Conservation (phyloP, 2,329 filamentous ascomycete genomes). For the Diaporthe caulivora region DNA sequence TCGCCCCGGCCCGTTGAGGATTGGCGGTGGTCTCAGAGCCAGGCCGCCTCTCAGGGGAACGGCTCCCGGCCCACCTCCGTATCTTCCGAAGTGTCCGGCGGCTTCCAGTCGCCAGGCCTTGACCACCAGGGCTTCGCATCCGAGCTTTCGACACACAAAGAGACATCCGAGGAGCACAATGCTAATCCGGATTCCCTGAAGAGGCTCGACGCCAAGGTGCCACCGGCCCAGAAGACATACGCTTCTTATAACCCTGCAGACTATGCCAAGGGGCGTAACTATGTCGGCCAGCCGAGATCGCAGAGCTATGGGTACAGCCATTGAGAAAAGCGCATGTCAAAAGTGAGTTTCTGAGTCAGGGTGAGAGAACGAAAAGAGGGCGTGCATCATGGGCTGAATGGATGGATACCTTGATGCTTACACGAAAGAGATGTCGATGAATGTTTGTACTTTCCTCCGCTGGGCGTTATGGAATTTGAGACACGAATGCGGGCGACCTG, state of each 20-base stretch:
- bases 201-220: slow-evolving; percentile 43
- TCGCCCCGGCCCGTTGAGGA: slow-evolving; percentile 47
- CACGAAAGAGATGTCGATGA: background rate
- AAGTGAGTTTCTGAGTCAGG: fast-evolving
- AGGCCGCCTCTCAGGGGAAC: slow-evolving; percentile 43
- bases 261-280: slow-evolving; percentile 46
- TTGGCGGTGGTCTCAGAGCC: slow-evolving; percentile 58
- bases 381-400: background rate
- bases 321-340: background rate
- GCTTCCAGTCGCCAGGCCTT: slow-evolving; percentile 53
- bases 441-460: background rate
- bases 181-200: slow-evolving; percentile 45
- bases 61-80: slow-evolving; percentile 53
- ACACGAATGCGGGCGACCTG: background rate
- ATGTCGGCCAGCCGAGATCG: slow-evolving; percentile 1
- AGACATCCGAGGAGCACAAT: slow-evolving; percentile 60
- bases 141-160: slow-evolving; percentile 61
- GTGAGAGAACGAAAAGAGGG: background rate
- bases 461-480: background rate
- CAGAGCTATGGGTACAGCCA: slow-evolving; percentile 28
- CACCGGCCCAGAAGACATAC: slow-evolving; percentile 44
- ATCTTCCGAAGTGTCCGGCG: slow-evolving; percentile 48
- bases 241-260: slow-evolving; percentile 56
- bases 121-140: slow-evolving; percentile 57
- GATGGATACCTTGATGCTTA: background rate